A percentile compares a stretch with the other conserved stretches of the same genome.
phyloP scores from a whole-genome alignment of 805 yeast genomes.

The Kockiozyma suomiensis region DNA sequence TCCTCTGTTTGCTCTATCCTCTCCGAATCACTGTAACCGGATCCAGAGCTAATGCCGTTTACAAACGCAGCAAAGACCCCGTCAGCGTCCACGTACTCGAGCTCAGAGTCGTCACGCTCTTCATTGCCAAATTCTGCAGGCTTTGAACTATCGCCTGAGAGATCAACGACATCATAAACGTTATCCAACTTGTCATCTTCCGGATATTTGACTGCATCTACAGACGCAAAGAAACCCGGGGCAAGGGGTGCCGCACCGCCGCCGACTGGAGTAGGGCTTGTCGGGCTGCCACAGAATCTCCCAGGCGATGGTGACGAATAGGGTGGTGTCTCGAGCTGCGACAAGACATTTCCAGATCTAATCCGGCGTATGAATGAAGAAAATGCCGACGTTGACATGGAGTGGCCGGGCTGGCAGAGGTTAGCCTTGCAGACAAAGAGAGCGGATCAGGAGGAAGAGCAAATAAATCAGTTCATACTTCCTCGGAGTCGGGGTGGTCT shows the following conservation, averaged over 20 bases:
- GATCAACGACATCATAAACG: background rate
- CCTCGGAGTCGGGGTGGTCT: background rate
- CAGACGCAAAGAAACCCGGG: background rate
- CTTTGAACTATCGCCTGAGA: too few relatives aligned
- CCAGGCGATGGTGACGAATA: slow-evolving; percentile 1
- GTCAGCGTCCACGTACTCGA: slow-evolving; percentile 5
- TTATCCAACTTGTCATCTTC: background rate
- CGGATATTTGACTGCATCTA: background rate
- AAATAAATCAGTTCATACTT: background rate
- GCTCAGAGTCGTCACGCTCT: background rate
- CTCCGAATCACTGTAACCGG: background rate
- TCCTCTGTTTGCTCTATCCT: background rate
- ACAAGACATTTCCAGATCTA: background rate
- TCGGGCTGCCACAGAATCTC: background rate
- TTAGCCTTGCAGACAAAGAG: background rate
- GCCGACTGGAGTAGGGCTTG: background rate
- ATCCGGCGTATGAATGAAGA: background rate
- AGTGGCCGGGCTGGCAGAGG: background rate
- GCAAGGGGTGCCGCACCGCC: background rate
- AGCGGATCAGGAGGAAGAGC: background rate
- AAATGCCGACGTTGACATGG: background rate
- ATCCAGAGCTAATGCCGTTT: background rate
- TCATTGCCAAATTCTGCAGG: background rate
- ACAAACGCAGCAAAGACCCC: slow-evolving; percentile 12
- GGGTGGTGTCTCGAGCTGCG: slow-evolving; percentile 2